phyloP scores from a whole-genome alignment of 1,284 basidiomycete species.

The Laetiporus sulphureus region DNA sequence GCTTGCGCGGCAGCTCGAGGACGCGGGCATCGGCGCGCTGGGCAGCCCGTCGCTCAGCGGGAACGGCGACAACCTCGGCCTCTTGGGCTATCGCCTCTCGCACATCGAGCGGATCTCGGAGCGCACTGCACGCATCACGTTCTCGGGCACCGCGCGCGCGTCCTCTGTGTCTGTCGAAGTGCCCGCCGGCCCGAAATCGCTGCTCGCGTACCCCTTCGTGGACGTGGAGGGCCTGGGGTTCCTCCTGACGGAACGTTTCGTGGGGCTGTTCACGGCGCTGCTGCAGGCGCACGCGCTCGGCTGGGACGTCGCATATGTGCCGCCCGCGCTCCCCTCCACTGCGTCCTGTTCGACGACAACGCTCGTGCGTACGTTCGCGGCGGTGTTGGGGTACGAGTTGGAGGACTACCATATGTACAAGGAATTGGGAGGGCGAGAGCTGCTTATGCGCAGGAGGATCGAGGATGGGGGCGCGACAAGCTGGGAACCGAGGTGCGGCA shows the following conservation, averaged over 20 bases:
- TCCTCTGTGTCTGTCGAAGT: conserved; percentile 29
- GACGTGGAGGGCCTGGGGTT: conserved; percentile 19
- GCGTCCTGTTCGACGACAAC: conserved; percentile 30
- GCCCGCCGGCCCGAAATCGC: conserved; percentile 37
- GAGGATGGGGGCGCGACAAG: conserved; percentile 41
- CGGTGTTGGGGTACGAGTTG: conserved; percentile 50
- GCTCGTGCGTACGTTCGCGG: conserved; percentile 34
- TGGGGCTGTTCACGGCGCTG: conserved; percentile 28
- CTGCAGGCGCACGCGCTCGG: conserved; percentile 31
- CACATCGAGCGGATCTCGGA: conserved; percentile 35
- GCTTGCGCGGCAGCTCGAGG: conserved; percentile 45
- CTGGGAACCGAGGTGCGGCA: conserved; percentile 52
- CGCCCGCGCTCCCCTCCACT: conserved; percentile 28
- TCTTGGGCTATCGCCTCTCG: conserved; percentile 45
- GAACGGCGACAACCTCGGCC: conserved; percentile 34
- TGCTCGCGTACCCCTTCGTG: conserved; percentile 21
- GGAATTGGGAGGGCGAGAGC: conserved; percentile 58
- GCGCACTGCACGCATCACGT: conserved; percentile 35
- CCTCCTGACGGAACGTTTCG: conserved; percentile 26
- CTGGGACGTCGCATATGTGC: conserved; percentile 30
- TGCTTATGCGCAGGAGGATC: conserved; percentile 54
- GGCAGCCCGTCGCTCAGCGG: conserved; percentile 39
- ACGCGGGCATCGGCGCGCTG: conserved; percentile 45
- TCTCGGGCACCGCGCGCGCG: conserved; percentile 28
- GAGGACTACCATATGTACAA: conserved; percentile 61